Base-by-base conservation (phyloP, 768 basidiomycete species). In the Russula sp. region DNA sequence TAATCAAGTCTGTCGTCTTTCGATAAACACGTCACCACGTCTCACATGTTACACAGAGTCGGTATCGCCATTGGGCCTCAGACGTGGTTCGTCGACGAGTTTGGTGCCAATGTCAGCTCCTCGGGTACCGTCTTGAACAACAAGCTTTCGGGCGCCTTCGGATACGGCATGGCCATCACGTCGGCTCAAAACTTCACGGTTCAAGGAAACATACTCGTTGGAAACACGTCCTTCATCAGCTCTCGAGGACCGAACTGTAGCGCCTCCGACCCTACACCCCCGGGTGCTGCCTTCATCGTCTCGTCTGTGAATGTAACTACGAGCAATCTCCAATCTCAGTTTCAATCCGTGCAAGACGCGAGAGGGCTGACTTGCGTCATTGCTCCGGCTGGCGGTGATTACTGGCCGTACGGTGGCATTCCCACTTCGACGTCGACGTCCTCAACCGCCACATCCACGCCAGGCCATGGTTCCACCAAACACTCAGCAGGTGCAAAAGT, bases 61-160 rank as follows among this genome's bases (percentile, higher is more conserved):
- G 90, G 86, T n/a, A 86, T 92, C 54, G 90, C 89, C 32, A 81
- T 91, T 18, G 90, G 90, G 10, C 88, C 90, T 10, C 82, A 82
- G 13, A 84, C 83, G 18, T 92, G 90, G 90, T 90, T 90, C 63
- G 86, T 84, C 3, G 75, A 81, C 67, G 70, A 73, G 57, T 88
- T 78, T 67, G 78, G 79, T 62, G 82, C 81, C 61, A 84, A 86
- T 64, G 79, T 82, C 69, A 81, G 78, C 72, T 76, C 72, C 42
- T 77, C 78, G n/a, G 89, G 81, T 7, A 76, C 77, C 6, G 84
- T 90, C 24, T 69, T 75, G 20, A 75, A 82, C 71, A 91, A 92
- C 73, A 73, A 72, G 34, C 71, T 89, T 24, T 80, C 81, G 13
- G 87, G 87, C 6, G 86, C 88, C 10, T 89, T 92, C 70, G 85